Evolutionary conservation across 176 grass and related monocot genomes (phyloP).

Genomic region (Saccharum spontaneum): DNA sequence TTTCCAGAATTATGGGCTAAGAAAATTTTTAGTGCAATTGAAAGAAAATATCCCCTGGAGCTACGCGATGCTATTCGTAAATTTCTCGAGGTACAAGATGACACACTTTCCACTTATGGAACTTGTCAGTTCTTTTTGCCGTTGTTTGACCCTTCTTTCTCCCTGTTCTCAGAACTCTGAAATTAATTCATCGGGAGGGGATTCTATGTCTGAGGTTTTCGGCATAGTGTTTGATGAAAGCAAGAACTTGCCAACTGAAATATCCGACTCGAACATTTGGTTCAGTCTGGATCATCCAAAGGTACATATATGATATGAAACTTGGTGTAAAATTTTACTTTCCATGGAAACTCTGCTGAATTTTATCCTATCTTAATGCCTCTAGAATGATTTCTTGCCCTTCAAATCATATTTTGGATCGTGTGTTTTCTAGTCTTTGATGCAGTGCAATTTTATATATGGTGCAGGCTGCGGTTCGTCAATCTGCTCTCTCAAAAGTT

Average conservation of each 20-base stretch:
- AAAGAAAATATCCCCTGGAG: slow-evolving; percentile 62
- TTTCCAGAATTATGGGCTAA: slow-evolving; percentile 64
- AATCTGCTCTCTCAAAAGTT: slow-evolving; percentile 68
- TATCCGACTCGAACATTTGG: slow-evolving; percentile 76
- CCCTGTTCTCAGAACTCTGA: slow-evolving; percentile 53
- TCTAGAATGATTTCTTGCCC: slow-evolving; percentile 7
- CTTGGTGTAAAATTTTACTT: slow-evolving; percentile 3
- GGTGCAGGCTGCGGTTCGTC: slow-evolving; percentile 61
- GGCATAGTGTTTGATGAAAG: slow-evolving; percentile 53
- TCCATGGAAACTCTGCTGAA: not conserved
- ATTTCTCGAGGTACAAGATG: slow-evolving; percentile 70
- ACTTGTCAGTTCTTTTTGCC: not conserved
- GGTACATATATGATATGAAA: slow-evolving; percentile 42
- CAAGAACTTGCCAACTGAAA: slow-evolving; percentile 48
- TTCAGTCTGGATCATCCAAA: slow-evolving; percentile 91
- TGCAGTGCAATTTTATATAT: slow-evolving; percentile 23
- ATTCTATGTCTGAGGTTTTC: slow-evolving; percentile 46
- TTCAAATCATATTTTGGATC: slow-evolving; percentile 23
- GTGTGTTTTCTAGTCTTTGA: not conserved
- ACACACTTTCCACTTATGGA: not conserved
- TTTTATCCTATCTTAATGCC: not conserved
- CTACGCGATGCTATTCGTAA: slow-evolving; percentile 69
- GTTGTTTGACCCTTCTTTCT: not conserved
- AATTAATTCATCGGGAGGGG: slow-evolving; percentile 46
- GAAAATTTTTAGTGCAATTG: slow-evolving; percentile 55